Evolutionary conservation across 345 rosid genomes (phyloP).

Genomic region (Syzygium aromaticum): DNA sequence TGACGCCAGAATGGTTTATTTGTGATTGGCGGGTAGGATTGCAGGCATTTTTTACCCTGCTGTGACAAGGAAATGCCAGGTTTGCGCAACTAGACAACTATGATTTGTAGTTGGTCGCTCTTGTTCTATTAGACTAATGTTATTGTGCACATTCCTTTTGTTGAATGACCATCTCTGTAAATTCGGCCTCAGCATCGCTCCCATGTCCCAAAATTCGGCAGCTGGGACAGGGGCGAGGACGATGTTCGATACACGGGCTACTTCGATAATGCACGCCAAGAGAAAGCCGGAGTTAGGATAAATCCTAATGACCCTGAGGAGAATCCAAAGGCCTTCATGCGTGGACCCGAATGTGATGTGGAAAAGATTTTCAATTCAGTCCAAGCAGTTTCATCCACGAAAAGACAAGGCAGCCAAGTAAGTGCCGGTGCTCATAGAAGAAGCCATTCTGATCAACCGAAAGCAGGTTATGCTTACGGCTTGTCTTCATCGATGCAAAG

Average conservation of each 20-base stretch:
- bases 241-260: background rate
- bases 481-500: background rate
- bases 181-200: background rate
- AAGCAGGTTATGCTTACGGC: background rate
- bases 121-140: background rate
- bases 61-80: background rate
- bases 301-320: constrained; percentile 1
- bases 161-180: background rate
- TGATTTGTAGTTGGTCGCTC: background rate
- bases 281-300: background rate
- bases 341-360: background rate
- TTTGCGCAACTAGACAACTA: background rate
- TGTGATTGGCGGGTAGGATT: background rate
- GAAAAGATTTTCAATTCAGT: background rate
- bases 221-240: background rate
- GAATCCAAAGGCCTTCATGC: background rate
- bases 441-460: background rate
- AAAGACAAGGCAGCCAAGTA: background rate
- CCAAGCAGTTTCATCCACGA: background rate
- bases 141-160: background rate
- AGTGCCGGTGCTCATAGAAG: background rate
- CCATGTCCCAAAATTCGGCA: background rate
- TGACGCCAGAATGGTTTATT: background rate
- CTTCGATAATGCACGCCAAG: background rate
- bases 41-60: background rate